A percentile compares a stretch with the other conserved stretches of the same genome.
These are phyloP conservation scores for Syzygium syzygioides DNA, from an alignment of 441 rosid genomes.

Conservation along the genomic window DNA sequence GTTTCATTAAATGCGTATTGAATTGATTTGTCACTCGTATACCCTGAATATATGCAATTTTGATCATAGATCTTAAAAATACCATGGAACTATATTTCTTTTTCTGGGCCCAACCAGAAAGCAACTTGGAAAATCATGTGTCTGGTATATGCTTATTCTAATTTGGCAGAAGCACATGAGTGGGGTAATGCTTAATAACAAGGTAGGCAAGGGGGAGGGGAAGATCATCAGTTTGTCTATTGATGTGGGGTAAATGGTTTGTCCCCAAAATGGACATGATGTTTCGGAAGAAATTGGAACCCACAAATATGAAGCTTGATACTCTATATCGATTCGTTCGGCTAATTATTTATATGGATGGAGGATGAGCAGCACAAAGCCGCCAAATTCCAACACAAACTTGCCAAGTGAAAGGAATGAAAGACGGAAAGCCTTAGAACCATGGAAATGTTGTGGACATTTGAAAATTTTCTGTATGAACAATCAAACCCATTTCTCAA, in stretches of 20 bases:
- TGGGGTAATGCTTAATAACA: neutral
- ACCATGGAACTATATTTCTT: neutral
- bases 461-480: neutral
- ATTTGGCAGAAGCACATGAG: neutral
- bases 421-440: neutral
- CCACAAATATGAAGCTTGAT: neutral
- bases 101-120: neutral
- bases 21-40: neutral
- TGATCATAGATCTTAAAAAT: neutral
- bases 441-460: neutral
- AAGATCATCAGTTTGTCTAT: neutral
- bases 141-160: neutral
- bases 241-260: neutral
- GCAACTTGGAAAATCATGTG: neutral
- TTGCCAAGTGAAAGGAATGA: neutral
- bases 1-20: neutral
- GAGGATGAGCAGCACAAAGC: neutral
- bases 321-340: neutral
- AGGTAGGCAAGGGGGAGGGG: neutral
- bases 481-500: too few relatives aligned
- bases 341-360: neutral
- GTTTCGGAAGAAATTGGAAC: neutral
- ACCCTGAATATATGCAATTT: neutral
- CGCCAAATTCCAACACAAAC: neutral
- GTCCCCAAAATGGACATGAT: neutral